Conservation (phyloP, 1,139 yeast species). For the Kurtzmaniella quercitrusa region DNA sequence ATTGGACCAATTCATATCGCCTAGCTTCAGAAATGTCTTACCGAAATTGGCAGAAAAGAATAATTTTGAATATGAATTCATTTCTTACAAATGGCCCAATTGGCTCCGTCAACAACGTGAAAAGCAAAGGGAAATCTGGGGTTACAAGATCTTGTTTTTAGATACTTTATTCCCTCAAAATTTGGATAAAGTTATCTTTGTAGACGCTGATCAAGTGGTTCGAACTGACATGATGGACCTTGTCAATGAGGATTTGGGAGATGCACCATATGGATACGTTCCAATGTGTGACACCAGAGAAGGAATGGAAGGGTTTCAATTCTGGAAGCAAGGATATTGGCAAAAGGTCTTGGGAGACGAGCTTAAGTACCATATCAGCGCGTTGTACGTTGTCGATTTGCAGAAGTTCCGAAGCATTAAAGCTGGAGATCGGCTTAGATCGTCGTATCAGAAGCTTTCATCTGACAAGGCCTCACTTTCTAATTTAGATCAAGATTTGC, state of each 20-base stretch:
- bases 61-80: conserved; percentile 63
- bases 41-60: conserved; percentile 57
- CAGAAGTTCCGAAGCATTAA: conserved; percentile 54
- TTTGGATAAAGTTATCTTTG: conserved; percentile 71
- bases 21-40: conserved; percentile 57
- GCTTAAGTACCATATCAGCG: conserved; percentile 75
- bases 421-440: conserved; percentile 77
- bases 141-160: conserved; percentile 77
- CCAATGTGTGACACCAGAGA: conserved; percentile 83
- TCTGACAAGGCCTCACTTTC: conserved; percentile 75
- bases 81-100: conserved; percentile 86
- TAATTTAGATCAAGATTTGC: conserved; percentile 87
- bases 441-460: conserved; percentile 82
- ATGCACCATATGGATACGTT: conserved; percentile 79
- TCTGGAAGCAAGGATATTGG: conserved; percentile 97
- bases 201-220: conserved; percentile 81
- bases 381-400: conserved; percentile 78
- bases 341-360: conserved; percentile 53
- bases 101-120: conserved; percentile 81
- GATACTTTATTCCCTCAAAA: conserved; percentile 85
- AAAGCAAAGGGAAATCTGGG: conserved; percentile 80
- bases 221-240: conserved; percentile 70
- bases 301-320: conserved; percentile 82
- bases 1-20: conserved; percentile 72
- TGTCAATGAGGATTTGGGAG: conserved; percentile 61